Conservation (phyloP, 495 filamentous ascomycete genomes). For the Lasiosphaeris hirsuta region DNA sequence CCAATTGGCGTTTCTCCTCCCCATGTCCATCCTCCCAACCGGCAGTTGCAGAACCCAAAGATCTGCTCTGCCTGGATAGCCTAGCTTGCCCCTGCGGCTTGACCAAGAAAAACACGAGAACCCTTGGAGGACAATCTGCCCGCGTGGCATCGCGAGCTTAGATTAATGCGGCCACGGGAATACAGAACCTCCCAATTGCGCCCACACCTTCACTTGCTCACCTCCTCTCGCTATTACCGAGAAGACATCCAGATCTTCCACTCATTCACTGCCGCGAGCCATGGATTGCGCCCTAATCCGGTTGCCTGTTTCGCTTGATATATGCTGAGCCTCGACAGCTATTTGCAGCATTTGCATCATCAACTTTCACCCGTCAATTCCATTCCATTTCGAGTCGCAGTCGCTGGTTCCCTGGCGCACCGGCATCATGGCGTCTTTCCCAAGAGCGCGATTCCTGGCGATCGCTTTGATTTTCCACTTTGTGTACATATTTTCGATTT, state of each 20-base stretch:
- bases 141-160: too few relatives aligned
- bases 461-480: constrained; percentile 93
- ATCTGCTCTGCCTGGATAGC: too few relatives aligned
- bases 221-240: neutral
- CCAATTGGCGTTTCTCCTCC: too few relatives aligned
- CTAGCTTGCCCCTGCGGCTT: too few relatives aligned
- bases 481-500: constrained; percentile 94
- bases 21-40: too few relatives aligned
- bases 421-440: constrained; percentile 67
- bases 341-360: neutral
- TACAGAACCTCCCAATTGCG: too few relatives aligned
- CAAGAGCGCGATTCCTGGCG: constrained; percentile 83
- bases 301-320: constrained; percentile 2
- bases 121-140: too few relatives aligned
- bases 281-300: constrained; percentile 7
- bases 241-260: neutral
- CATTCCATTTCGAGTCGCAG: neutral
- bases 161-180: too few relatives aligned
- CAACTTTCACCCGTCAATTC: neutral
- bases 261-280: neutral
- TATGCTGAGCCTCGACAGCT: neutral
- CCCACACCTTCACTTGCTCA: neutral
- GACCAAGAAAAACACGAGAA: too few relatives aligned
- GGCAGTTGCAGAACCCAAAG: too few relatives aligned
- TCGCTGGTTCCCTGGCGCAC: constrained; percentile 15